phyloP scores from a whole-genome alignment of 129 eudicot species.

The Pittosporum tobira region DNA sequence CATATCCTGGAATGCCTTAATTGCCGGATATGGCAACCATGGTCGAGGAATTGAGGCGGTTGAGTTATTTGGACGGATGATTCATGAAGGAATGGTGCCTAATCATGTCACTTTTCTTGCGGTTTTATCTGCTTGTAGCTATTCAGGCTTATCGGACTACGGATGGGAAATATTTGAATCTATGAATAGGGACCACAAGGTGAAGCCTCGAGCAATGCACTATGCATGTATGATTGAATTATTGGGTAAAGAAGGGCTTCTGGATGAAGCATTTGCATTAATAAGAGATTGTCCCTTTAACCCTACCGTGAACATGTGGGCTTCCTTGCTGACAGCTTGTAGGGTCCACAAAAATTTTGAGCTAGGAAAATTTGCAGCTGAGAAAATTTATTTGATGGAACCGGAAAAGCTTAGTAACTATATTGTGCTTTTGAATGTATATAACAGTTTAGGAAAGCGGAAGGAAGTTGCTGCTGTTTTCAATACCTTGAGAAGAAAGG shows the following conservation, averaged over 20 bases:
- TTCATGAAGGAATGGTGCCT: slow-evolving; percentile 45
- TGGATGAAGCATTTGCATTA: slow-evolving; percentile 70
- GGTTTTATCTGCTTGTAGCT: slow-evolving; percentile 68
- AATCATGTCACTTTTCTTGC: slow-evolving; percentile 80
- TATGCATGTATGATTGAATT: slow-evolving; percentile 76
- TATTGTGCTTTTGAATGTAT: slow-evolving; percentile 58
- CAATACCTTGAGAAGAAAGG: slow-evolving; percentile 44
- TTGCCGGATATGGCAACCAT: slow-evolving; percentile 72
- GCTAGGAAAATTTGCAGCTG: slow-evolving; percentile 74
- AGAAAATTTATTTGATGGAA: slow-evolving; percentile 59
- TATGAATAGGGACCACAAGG: slow-evolving; percentile 44
- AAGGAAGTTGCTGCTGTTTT: slow-evolving; percentile 61
- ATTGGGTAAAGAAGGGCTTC: slow-evolving; percentile 66
- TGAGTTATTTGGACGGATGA: slow-evolving; percentile 50
- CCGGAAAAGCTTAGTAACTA: slow-evolving; percentile 71
- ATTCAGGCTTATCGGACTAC: slow-evolving; percentile 56
- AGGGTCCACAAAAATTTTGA: slow-evolving; percentile 57
- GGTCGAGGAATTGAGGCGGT: slow-evolving; percentile 71
- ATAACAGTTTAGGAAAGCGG: slow-evolving; percentile 38
- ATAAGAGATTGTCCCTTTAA: slow-evolving; percentile 56
- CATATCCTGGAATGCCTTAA: slow-evolving; percentile 70
- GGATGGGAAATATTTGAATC: slow-evolving; percentile 68
- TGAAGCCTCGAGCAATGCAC: slow-evolving; percentile 78
- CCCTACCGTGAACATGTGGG: slow-evolving; percentile 86
- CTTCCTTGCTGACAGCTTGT: slow-evolving; percentile 82